Evolutionary conservation across 2,329 filamentous ascomycete species (phyloP).

Genomic region (Stemphylium lycopersici): DNA sequence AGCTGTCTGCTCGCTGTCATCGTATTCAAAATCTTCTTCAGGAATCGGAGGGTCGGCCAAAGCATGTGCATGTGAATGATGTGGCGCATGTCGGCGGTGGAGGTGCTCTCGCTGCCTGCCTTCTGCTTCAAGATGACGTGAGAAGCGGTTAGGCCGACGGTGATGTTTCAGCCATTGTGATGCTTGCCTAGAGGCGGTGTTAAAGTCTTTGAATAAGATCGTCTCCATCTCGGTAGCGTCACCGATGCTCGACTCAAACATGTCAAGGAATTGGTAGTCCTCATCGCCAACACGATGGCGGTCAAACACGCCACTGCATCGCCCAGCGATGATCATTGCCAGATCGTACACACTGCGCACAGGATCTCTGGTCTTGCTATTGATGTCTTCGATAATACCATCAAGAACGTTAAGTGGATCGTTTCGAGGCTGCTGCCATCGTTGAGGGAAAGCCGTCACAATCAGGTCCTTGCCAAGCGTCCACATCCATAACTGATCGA

Average conservation of each 20-base stretch:
- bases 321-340: slow-evolving; percentile 65
- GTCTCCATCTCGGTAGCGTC: slow-evolving; percentile 57
- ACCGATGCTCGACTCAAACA: slow-evolving; percentile 70
- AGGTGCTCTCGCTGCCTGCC: slow-evolving; percentile 40
- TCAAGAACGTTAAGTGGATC: slow-evolving; percentile 69
- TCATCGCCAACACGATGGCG: slow-evolving; percentile 64
- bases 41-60: slow-evolving; percentile 29
- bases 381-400: slow-evolving; percentile 68
- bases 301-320: slow-evolving; percentile 67
- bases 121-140: slow-evolving; percentile 44
- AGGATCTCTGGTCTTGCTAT: slow-evolving; percentile 66
- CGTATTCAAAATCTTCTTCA: slow-evolving; percentile 44
- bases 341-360: slow-evolving; percentile 68
- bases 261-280: slow-evolving; percentile 69
- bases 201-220: slow-evolving; percentile 66
- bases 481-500: slow-evolving; percentile 73
- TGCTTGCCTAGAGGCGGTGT: slow-evolving; percentile 63
- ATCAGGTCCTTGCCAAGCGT: slow-evolving; percentile 64
- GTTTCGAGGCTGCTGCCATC: slow-evolving; percentile 66
- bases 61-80: slow-evolving; percentile 40
- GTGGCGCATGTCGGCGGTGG: slow-evolving; percentile 31
- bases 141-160: slow-evolving; percentile 50
- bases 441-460: slow-evolving; percentile 64
- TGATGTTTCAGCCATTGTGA: slow-evolving; percentile 61
- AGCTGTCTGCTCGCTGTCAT: slow-evolving; percentile 25